Evolutionary conservation across 768 basidiomycete species (phyloP), one percentile per base, ranked within the genome.

Genomic region (Boletus bicolor): DNA sequence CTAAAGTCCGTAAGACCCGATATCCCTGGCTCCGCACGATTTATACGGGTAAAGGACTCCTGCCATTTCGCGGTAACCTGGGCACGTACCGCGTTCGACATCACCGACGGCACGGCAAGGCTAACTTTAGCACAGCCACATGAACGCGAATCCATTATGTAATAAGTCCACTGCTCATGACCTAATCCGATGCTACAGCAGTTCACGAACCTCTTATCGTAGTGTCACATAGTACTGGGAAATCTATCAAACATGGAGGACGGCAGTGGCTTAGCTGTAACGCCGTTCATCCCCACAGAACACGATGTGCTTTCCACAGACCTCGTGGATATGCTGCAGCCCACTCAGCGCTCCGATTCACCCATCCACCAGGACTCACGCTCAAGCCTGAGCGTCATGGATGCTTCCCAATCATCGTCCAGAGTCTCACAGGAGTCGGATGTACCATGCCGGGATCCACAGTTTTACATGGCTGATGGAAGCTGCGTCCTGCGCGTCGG

Each of bases 31-130:
- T 81, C 76, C 14, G 73, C 69, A 30, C 78, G 75, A 63, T 88
- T 88, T 46, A 88, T 73, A 15, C 83, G 79, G n/a, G 76, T 70
- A 66, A 88, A 88, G 2, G 83, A 77, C 19, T 87, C 83, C 57
- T 86, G 83, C 86, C 87, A 88, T 73, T 86, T 86, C 4, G 84
- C 74, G 17, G 82, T 79, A 9, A 87, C 83, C 65, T 87, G 85
- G 1, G 79, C 77, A 44, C 79, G 79, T n/a, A 87, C 72, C 26
- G 84, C 85, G 54, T 81, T 77, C 5, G 83, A 83, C 17, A 81
- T 79, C 85, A 84, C 85, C 42, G 30, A 50, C 19, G 26, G 12
- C 12, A n/a, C 12, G 5, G 5, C 42, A 24, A 39, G 37, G 19
- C 7, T 37, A 21, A 34, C n/a, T 8, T 0, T 7, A 12, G 30